These are phyloP conservation scores for Adansonia rubrostipa DNA, from an alignment of 441 rosid genomes.

Conservation along the genomic window DNA sequence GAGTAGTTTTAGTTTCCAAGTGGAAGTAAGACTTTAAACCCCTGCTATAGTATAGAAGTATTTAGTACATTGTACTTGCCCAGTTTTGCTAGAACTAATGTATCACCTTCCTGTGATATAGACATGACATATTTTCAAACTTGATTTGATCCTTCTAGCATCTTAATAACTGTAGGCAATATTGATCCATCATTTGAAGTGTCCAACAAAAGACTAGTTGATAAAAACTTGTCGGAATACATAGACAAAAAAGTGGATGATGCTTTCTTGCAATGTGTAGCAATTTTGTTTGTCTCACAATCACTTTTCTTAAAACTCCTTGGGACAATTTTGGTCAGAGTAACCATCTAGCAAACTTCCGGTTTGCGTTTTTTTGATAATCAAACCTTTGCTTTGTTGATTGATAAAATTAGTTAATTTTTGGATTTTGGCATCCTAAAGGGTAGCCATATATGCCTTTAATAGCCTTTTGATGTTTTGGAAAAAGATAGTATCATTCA, in stretches of 20 bases:
- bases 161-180: background rate
- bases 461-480: background rate
- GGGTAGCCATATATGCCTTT: background rate
- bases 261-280: background rate
- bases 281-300: background rate
- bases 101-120: background rate
- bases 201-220: background rate
- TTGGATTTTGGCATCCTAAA: background rate
- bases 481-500: background rate
- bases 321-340: background rate
- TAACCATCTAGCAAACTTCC: background rate
- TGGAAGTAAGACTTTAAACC: background rate
- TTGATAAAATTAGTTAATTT: background rate
- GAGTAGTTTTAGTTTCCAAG: background rate
- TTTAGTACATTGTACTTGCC: background rate
- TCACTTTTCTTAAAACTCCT: background rate
- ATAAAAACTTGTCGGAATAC: background rate
- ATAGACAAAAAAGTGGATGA: background rate
- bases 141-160: conserved; percentile 6
- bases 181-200: background rate
- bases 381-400: background rate
- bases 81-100: background rate
- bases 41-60: background rate
- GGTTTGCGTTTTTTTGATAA: background rate
- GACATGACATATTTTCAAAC: background rate